phyloP scores from a whole-genome alignment of 805 yeast species.

The Torulaspora maleeae region DNA sequence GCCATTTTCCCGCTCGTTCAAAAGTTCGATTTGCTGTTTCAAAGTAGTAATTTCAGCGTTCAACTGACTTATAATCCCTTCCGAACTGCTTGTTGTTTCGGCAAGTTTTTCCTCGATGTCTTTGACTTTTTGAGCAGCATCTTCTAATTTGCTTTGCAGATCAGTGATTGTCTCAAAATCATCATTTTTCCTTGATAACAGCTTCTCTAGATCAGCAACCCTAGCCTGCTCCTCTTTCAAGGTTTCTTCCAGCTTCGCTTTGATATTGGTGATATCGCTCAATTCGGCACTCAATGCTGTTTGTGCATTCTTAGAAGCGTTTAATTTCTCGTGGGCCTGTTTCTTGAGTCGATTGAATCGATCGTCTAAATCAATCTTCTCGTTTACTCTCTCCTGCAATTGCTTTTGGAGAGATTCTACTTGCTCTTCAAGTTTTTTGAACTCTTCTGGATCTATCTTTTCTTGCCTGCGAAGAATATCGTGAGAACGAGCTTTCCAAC shows the following conservation, averaged over 20 bases:
- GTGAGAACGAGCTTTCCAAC: slow-evolving; percentile 21
- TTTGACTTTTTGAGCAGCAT: slow-evolving; percentile 22
- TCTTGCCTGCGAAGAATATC: slow-evolving; percentile 21
- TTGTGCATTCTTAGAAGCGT: slow-evolving; percentile 32
- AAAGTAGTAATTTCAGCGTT: slow-evolving; percentile 20
- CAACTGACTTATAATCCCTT: slow-evolving; percentile 9
- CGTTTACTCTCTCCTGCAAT: slow-evolving; percentile 18
- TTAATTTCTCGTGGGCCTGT: slow-evolving; percentile 36
- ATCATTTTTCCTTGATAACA: slow-evolving; percentile 3
- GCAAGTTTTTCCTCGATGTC: slow-evolving; percentile 18
- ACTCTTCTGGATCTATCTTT: slow-evolving; percentile 20
- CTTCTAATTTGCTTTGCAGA: slow-evolving; percentile 18
- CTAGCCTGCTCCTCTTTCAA: slow-evolving; percentile 15
- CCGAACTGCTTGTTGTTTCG: slow-evolving; percentile 8
- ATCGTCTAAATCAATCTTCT: slow-evolving; percentile 35
- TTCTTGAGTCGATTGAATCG: slow-evolving; percentile 33
- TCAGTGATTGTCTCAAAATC: slow-evolving; percentile 4
- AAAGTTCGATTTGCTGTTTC: slow-evolving; percentile 21
- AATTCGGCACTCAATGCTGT: slow-evolving; percentile 39
- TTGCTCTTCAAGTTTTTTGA: slow-evolving; percentile 22
- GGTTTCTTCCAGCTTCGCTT: slow-evolving; percentile 34
- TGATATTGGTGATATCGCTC: slow-evolving; percentile 32
- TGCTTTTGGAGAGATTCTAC: slow-evolving; percentile 23
- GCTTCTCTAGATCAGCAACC: slow-evolving; percentile 11
- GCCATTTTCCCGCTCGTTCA: slow-evolving; percentile 25